Evolutionary conservation across 1,284 basidiomycete genomes (phyloP).

Genomic region (Naganishia liquefaciens): DNA sequence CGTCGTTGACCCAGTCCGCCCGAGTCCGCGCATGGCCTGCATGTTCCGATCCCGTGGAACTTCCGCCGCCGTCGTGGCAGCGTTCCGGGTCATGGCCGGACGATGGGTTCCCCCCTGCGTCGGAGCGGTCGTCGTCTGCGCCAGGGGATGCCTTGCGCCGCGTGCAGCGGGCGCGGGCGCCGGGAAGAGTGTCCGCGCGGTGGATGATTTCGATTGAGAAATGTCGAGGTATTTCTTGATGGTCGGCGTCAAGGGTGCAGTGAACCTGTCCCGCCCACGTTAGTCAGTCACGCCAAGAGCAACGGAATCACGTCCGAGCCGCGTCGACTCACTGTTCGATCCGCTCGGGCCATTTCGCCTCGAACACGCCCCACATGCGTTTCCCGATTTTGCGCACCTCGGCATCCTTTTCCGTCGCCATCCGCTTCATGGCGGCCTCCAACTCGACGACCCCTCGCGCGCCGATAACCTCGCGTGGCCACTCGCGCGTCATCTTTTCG

Average conservation of each 20-base stretch:
- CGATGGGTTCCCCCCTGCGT: background rate
- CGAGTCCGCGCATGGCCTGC: slow-evolving; percentile 19
- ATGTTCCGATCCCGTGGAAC: slow-evolving; percentile 9
- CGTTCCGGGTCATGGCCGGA: slow-evolving; percentile 12
- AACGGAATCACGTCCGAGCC: background rate
- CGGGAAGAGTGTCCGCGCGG: slow-evolving; percentile 10
- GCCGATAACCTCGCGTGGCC: slow-evolving; percentile 45
- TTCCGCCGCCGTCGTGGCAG: background rate
- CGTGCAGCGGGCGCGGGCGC: slow-evolving; percentile 17
- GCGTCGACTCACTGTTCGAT: slow-evolving; percentile 51
- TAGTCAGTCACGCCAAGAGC: background rate
- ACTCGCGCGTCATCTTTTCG: slow-evolving; percentile 42
- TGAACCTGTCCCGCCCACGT: slow-evolving; percentile 47
- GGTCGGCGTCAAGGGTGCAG: slow-evolving; percentile 55
- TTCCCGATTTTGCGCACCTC: slow-evolving; percentile 56
- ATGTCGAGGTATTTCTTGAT: slow-evolving; percentile 55
- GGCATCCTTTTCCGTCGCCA: slow-evolving; percentile 55
- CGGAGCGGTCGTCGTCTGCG: slow-evolving; percentile 12
- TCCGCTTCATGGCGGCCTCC: slow-evolving; percentile 53
- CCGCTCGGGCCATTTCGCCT: slow-evolving; percentile 54
- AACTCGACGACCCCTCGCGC: slow-evolving; percentile 46
- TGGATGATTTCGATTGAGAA: slow-evolving; percentile 23
- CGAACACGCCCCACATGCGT: slow-evolving; percentile 53
- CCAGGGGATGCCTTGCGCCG: slow-evolving; percentile 10
- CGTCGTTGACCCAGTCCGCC: background rate